Conservation (phyloP, 2,329 filamentous ascomycete genomes). For the Scolecobasidium constrictum region DNA sequence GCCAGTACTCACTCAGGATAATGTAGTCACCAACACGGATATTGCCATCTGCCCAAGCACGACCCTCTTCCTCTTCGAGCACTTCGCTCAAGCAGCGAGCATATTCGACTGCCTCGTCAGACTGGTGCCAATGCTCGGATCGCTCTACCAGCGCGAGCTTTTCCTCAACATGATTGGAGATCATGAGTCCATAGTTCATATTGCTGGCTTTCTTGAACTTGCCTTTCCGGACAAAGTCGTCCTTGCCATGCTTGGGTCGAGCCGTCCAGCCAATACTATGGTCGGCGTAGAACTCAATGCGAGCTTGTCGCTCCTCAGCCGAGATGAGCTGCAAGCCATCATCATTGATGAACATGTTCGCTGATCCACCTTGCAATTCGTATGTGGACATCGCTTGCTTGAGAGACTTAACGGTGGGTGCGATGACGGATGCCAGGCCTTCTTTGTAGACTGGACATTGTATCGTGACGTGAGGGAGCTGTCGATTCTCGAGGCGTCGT, state of each 20-base stretch:
- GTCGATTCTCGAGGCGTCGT: constrained; percentile 43
- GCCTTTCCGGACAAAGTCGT: constrained; percentile 44
- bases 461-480: constrained; percentile 60
- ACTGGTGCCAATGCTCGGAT: constrained; percentile 23
- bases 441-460: constrained; percentile 88
- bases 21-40: constrained; percentile 54
- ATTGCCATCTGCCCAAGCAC: constrained; percentile 50
- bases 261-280: constrained; percentile 41
- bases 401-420: constrained; percentile 65
- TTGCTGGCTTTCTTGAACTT: constrained; percentile 59
- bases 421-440: constrained; percentile 62
- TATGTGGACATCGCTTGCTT: constrained; percentile 70
- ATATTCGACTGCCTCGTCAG: constrained; percentile 36
- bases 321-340: constrained; percentile 60
- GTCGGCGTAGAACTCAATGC: constrained; percentile 38
- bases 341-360: constrained; percentile 68
- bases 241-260: constrained; percentile 39
- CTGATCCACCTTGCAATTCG: constrained; percentile 66
- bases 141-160: constrained; percentile 34
- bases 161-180: constrained; percentile 52
- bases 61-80: constrained; percentile 40
- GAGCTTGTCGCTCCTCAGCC: constrained; percentile 31
- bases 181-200: constrained; percentile 60
- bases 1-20: constrained; percentile 34
- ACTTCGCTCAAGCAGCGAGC: constrained; percentile 38